Evolutionary conservation across 1,284 basidiomycete genomes (phyloP), one percentile per base, ranked within the genome.

Genomic region (Moesziomyces sp.): DNA sequence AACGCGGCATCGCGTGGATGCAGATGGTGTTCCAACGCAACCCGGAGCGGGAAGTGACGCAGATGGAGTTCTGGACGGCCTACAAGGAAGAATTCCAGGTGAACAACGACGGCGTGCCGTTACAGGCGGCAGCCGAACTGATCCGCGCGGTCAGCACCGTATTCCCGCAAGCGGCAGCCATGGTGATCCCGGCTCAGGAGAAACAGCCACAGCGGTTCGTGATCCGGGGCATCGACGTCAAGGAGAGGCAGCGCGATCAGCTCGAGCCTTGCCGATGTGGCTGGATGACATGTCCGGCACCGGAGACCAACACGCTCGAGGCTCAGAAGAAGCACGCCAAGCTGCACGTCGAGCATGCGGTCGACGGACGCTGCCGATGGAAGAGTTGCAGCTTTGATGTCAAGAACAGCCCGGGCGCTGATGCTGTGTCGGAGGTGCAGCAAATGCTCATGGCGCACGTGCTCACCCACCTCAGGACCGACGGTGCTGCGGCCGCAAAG

Each of bases 41-140:
- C 61, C 83, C 89, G 1, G 88, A 90, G 3, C 89, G 89, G 9
- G 92, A 93, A 78, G 86, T 94, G 48, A 93, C 93, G 0, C 93
- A 95, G 84, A 92, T 94, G 56, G 91, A 92, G 69, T 92, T 95
- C 72, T 95, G 93, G 93, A 92, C 89, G 60, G 86, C 93, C 14
- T 95, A 95, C 85, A 91, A 91, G 77, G 90, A 92, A 63, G 82
- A 85, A 54, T 85, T 85, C 46, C 59, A 75, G 24, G 44, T 59
- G 13, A 30, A 49, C 16, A 57, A 61, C 44, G 46, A 87, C 86
- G 77, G 85, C 86, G 13, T 88, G 88, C 86, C 87, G 46, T 86
- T 91, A 52, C 88, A 92, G 19, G 89, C 89, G 1, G 93, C 93
- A 0, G 91, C 92, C 3, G 93, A 94, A 47, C 91, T 94, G 47